Evolutionary conservation across 495 filamentous ascomycete species (phyloP).

Genomic region (Podospora didyma): DNA sequence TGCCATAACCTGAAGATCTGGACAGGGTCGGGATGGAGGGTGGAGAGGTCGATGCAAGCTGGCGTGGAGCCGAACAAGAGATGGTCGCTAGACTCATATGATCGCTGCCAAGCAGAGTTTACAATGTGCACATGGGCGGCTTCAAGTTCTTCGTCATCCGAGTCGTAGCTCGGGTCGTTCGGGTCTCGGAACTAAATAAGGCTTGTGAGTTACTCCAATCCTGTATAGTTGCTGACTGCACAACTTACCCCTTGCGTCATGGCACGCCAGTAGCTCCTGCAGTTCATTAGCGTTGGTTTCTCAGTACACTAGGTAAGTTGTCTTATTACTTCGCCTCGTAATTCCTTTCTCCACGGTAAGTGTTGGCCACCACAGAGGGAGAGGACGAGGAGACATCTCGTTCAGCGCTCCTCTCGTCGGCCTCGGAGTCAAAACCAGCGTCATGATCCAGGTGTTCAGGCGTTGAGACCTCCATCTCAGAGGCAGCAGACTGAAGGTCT

Average conservation of each 20-base stretch:
- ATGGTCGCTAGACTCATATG: constrained; percentile 22
- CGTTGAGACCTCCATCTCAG: background rate
- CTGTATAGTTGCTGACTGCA: background rate
- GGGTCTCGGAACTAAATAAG: constrained; percentile 24
- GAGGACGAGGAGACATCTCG: no score
- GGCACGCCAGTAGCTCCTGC: constrained; percentile 43
- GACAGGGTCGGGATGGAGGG: constrained; percentile 41
- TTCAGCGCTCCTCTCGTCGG: no score
- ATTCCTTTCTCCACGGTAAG: no score
- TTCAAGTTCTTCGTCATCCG: constrained; percentile 33
- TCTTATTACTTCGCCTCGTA: no score
- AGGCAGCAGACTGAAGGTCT: no score
- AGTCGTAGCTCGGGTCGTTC: constrained; percentile 24
- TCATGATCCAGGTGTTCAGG: background rate
- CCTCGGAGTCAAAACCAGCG: no score
- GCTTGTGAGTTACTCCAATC: background rate
- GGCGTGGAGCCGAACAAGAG: constrained; percentile 48
- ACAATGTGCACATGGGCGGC: constrained; percentile 36
- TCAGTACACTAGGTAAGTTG: no score
- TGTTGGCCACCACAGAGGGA: no score
- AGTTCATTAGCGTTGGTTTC: no score
- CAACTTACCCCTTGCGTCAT: constrained; percentile 43
- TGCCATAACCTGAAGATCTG: constrained; percentile 49
- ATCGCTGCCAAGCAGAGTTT: constrained; percentile 30
- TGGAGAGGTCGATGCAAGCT: constrained; percentile 39